Evolutionary conservation across 1,284 basidiomycete species (phyloP).

Genomic region (Trichosporon inkin): DNA sequence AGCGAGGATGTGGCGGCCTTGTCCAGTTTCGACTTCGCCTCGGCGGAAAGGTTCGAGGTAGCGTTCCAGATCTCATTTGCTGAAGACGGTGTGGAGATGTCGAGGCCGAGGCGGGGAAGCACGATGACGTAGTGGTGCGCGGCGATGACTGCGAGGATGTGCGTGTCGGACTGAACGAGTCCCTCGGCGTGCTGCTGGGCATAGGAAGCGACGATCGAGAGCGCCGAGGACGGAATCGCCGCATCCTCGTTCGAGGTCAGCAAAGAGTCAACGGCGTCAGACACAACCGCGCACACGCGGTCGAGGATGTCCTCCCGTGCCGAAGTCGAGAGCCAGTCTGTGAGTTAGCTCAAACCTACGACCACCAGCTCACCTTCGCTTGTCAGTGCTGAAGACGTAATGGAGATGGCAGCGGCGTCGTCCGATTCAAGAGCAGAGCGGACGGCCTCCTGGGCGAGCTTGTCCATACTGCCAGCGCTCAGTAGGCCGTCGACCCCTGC

Average conservation of each 20-base stretch:
- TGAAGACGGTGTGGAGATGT: background rate
- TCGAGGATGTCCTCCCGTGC: slow-evolving; percentile 33
- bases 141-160: slow-evolving; percentile 32
- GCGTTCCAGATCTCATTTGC: slow-evolving; percentile 27
- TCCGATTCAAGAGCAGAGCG: slow-evolving; percentile 28
- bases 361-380: slow-evolving; percentile 6
- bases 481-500: slow-evolving; percentile 19
- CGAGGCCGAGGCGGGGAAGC: slow-evolving; percentile 26
- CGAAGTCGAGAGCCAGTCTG: slow-evolving; percentile 28
- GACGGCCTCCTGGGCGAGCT: slow-evolving; percentile 32
- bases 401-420: slow-evolving; percentile 18
- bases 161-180: slow-evolving; percentile 32
- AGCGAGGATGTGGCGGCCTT: slow-evolving; percentile 27
- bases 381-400: slow-evolving; percentile 20
- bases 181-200: slow-evolving; percentile 26
- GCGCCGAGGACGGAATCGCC: slow-evolving; percentile 13
- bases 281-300: slow-evolving; percentile 52
- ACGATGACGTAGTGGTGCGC: slow-evolving; percentile 40
- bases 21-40: slow-evolving; percentile 21
- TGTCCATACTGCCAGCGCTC: slow-evolving; percentile 26
- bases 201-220: slow-evolving; percentile 38
- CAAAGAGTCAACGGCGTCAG: slow-evolving; percentile 52
- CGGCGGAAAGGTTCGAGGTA: slow-evolving; percentile 11
- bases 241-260: slow-evolving; percentile 15
- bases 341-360: background rate